These are phyloP conservation scores for Fusarium chaquense DNA, from an alignment of 2,329 filamentous ascomycete species.

Conservation along the genomic window DNA sequence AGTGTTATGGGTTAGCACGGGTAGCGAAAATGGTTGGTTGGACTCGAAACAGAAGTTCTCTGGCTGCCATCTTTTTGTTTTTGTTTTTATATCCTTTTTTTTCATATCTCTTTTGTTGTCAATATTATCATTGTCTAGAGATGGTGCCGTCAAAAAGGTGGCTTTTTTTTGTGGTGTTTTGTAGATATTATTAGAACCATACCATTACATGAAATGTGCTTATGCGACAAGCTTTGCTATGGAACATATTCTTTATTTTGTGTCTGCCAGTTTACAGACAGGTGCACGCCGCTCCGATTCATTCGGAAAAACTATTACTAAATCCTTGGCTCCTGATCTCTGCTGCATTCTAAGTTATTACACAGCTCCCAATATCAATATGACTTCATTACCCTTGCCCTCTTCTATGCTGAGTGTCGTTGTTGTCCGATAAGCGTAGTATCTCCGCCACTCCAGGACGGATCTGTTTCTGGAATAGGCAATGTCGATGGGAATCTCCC, in stretches of 20 bases:
- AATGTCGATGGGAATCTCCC: slow-evolving; percentile 15
- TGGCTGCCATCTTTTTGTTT: slow-evolving; percentile 9
- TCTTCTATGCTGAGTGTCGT: slow-evolving; percentile 6
- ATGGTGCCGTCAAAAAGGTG: slow-evolving; percentile 21
- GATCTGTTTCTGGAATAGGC: slow-evolving; percentile 22
- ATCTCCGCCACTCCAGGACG: slow-evolving; percentile 27
- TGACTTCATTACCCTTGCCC: slow-evolving; percentile 10
- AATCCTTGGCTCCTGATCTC: not conserved
- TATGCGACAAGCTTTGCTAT: not conserved
- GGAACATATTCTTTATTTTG: not conserved
- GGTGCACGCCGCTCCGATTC: not conserved
- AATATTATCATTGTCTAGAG: slow-evolving; percentile 16
- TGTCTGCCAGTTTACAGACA: not conserved
- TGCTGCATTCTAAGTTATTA: not conserved
- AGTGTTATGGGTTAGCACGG: slow-evolving; percentile 42
- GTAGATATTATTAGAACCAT: slow-evolving; percentile 32
- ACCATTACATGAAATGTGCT: slow-evolving; percentile 7
- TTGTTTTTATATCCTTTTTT: slow-evolving; percentile 30
- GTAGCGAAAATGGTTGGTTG: slow-evolving; percentile 44
- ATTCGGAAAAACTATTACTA: not conserved
- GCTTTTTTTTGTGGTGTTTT: slow-evolving; percentile 26
- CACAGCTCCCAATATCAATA: not conserved
- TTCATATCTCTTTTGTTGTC: slow-evolving; percentile 3
- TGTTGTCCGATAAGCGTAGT: slow-evolving; percentile 23
- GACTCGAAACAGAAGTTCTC: slow-evolving; percentile 26